Base-by-base conservation (phyloP, 345 rosid genomes). In the rapeseed (Brassica napus) region DNA sequence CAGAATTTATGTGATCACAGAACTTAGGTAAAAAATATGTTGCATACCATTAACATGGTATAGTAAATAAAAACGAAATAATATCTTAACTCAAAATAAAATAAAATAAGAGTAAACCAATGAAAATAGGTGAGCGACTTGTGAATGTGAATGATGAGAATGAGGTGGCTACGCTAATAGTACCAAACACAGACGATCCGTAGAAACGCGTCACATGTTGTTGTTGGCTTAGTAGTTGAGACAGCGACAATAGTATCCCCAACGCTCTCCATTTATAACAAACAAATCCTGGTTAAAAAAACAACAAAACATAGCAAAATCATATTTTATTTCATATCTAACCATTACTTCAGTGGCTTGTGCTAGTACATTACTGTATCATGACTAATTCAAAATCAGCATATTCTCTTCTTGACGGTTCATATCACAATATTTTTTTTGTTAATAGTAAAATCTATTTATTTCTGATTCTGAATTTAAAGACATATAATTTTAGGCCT, bases 151-250 rank as follows among this genome's bases (percentile, higher is more conserved):
- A 69, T 54, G 44, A 21, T 77, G 70, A 77, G 12, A 35, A 34
- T 15, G 64, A 77, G 59, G 71, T 70, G 6, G 74, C 39, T 37
- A 57, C 6, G 74, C 68, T 55, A 35, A 71, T 77, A 52, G 77
- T 65, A 78, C 72, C 72, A 65, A 78, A 55, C 77, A 72, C 72
- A 67, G 76, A 57, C 77, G 61, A 72, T 66, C 72, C 77, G 73
- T 78, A 68, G 77, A 66, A 78, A 78, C 77, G 77, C 37, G 54
- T 72, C 82, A 72, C 77, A 72, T 65, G 14, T 71, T 65, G 9
- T 31, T 26, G n/a, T 70, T 39, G 47, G 47, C 47, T 39, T 39
- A 39, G 10, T 42, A 42, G 71, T 78, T 42, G 28, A 8, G 77
- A 78, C 72, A 78, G 44, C 63, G 68, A 72, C 77, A 66, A 30